Evolutionary conservation across 169 alveolate genomes (phyloP), one percentile per base, ranked within the genome.

Genomic region (Amoebophrya sp.): DNA sequence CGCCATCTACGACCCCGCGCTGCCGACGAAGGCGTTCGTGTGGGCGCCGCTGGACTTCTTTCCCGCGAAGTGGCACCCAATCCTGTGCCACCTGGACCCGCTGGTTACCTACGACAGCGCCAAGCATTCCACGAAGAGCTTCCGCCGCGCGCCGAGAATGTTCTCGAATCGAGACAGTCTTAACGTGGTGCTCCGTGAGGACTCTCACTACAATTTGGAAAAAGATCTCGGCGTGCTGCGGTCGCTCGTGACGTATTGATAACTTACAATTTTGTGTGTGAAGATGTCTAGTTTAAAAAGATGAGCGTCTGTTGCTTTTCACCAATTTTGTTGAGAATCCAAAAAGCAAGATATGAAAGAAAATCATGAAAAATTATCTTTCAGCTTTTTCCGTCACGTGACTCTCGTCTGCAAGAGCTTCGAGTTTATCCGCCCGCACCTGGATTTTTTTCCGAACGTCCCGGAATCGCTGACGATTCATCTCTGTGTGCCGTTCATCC

Each of bases 41-140:
- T 66, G 83, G 83, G 83, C 1, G 35, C 83, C 83, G 35, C 38
- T 66, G 39, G 83, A 66, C 35, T 66, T 66, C 18, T 66, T 66
- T 25, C 83, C 83, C 35, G 35, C 83, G 39, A 66, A 66, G 83
- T 66, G 83, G 83, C 83, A 66, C 35, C 83, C 83, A 18, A 66
- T 66, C 0, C 35, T 66, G 83, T 0, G 32, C 32, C 83, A n/a
- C 83, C 83, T 66, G 83, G 35, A 66, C 38, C 83, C 83, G 29
- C 1, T 66, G 35, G 83, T 1, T 2, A 25, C 18, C 38, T 66
- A 12, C 83, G 83, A 66, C 83, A 12, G 32, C 83, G 83, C 38
- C 32, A 66, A 25, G 83, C 83, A 66, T 25, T 7, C 32, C 35
- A 66, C 83, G 39, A 66, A 66, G 32, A 25, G 39, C 83, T 66